Conservation (phyloP, 2,329 filamentous ascomycete genomes). For the Beauveria pseudobassiana region DNA sequence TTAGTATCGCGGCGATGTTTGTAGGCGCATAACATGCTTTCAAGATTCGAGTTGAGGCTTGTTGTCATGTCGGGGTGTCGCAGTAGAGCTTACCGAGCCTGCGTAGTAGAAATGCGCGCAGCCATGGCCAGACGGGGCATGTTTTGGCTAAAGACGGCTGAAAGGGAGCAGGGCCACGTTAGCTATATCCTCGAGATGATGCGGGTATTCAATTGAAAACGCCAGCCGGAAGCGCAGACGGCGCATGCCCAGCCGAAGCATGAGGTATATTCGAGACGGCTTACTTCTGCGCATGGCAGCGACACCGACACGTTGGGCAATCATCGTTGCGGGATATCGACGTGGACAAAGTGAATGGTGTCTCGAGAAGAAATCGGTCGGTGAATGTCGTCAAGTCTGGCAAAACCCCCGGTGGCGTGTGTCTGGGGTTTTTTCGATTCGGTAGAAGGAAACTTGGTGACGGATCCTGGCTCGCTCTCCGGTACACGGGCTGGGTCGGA, state of each 20-base stretch:
- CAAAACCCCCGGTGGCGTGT: neutral
- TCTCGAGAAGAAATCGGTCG: conserved; percentile 7
- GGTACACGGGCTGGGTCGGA: conserved; percentile 25
- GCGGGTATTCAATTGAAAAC: neutral
- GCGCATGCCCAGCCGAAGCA: neutral
- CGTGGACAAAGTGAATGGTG: conserved; percentile 17
- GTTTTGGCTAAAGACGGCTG: conserved; percentile 36
- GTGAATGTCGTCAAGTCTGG: conserved; percentile 14
- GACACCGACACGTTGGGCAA: conserved; percentile 49
- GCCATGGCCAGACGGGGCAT: conserved; percentile 39
- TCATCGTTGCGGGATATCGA: conserved; percentile 31
- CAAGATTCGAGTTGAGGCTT: neutral
- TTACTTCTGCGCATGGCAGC: conserved; percentile 53
- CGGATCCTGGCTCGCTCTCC: neutral
- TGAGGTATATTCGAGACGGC: conserved; percentile 15
- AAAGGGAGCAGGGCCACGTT: neutral
- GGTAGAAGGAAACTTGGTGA: conserved; percentile 13
- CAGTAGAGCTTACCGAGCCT: conserved; percentile 36
- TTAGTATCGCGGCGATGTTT: neutral
- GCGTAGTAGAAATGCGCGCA: conserved; percentile 33
- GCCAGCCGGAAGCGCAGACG: neutral
- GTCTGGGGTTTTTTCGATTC: neutral
- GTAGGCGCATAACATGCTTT: too few species aligned
- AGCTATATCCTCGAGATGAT: neutral
- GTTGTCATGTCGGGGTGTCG: neutral